These are phyloP conservation scores for Magnusiomyces sp. DNA, from an alignment of 1,139 yeast species.

Conservation along the genomic window DNA sequence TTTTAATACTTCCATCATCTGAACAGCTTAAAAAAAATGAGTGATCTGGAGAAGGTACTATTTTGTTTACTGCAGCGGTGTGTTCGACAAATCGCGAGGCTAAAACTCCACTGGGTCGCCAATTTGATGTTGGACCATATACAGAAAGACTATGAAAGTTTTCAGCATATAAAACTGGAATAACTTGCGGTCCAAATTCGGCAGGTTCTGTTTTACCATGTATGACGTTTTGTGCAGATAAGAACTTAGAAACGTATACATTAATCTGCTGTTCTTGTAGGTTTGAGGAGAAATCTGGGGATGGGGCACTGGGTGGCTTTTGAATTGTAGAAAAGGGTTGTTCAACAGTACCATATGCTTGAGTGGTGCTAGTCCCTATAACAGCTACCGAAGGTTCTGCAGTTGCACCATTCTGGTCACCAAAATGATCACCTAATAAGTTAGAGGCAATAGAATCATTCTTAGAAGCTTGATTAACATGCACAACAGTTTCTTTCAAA, in stretches of 20 bases:
- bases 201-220: conserved; percentile 52
- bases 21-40: conserved; percentile 73
- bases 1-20: conserved; percentile 55
- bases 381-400: conserved; percentile 15
- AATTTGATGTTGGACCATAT: conserved; percentile 11
- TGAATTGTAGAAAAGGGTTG: conserved; percentile 10
- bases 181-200: conserved; percentile 52
- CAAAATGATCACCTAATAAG: background rate
- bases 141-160: conserved; percentile 12
- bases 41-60: conserved; percentile 51
- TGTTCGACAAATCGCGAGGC: conserved; percentile 57
- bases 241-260: conserved; percentile 51
- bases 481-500: background rate
- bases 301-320: background rate
- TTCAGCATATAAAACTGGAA: conserved; percentile 15
- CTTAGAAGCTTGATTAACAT: too few species aligned
- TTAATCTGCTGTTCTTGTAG: conserved; percentile 28
- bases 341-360: conserved; percentile 25
- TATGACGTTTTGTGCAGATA: conserved; percentile 45
- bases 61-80: conserved; percentile 42
- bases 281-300: background rate
- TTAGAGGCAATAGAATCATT: background rate
- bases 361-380: conserved; percentile 22
- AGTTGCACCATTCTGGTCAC: conserved; percentile 11
- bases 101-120: conserved; percentile 39